Evolutionary conservation across 1,284 basidiomycete genomes (phyloP), one percentile per base, ranked within the genome.

Genomic region (Puccinia hordei): DNA sequence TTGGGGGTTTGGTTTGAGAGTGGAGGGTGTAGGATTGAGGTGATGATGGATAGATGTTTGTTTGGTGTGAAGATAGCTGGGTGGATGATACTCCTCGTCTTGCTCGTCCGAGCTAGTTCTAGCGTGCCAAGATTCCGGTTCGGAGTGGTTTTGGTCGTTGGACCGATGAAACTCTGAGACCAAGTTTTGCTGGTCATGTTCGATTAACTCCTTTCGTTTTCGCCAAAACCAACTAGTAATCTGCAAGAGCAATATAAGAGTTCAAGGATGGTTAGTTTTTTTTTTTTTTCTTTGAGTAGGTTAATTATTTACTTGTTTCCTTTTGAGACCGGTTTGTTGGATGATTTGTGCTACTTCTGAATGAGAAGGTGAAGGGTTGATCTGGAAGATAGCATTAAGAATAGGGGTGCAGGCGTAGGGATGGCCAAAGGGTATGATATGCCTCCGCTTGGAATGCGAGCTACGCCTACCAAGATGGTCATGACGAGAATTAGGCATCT

Each of bases 141-240:
- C 13, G 46, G 27, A 71, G 46, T 24, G 4, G 46, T 15, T 17
- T n/a, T 22, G 30, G 46, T 71, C 22, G 68, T 27, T 51, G 44
- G 46, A 71, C 5, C 46, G 5, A 5, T 30, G 8, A 12, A 10
- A 41, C 35, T 4, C 38, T 41, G 38, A 12, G 6, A 12, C 4
- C 38, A 44, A 44, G 35, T n/a, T 30, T 2, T 41, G 24, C 33
- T 51, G n/a, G n/a, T 71, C 49, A 1, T 24, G 30, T 13, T 71
- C 46, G 24, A 68, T 4, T 22, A 24, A 35, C 57, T 79, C 76
- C 55, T 79, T 79, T 30, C 76, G 76, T 46, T 71, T 69, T 6
- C 76, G 46, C 76, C 76, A 79, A 49, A 79, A 79, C 76, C 76
- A 79, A 79, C 76, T 79, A 19, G 76, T 79, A 33, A 76, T 61